These are phyloP conservation scores for Strobilomyces dryophilus DNA, from an alignment of 768 basidiomycete species.

Conservation along the genomic window DNA sequence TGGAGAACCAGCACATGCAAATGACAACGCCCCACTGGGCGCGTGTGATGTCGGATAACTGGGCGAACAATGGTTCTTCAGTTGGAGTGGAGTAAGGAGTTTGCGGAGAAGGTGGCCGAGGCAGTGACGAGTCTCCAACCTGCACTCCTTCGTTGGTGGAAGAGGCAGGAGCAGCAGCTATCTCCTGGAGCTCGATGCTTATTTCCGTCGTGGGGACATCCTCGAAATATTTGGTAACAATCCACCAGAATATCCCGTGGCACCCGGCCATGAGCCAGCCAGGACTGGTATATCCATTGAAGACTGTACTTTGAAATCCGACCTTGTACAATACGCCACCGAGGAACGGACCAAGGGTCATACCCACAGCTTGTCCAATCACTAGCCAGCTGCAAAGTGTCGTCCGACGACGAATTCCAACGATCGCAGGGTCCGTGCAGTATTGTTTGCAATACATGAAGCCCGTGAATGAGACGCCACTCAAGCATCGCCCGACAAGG, in stretches of 20 bases:
- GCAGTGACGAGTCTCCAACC: not conserved
- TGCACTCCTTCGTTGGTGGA: constrained; percentile 3
- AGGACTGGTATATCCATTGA: constrained; percentile 67
- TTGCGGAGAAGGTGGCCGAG: not conserved
- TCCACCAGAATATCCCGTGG: constrained; percentile 51
- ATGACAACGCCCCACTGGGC: constrained; percentile 50
- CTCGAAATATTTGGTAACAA: constrained; percentile 35
- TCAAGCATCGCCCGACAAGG: constrained; percentile 64
- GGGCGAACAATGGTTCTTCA: constrained; percentile 6
- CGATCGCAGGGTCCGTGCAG: constrained; percentile 62
- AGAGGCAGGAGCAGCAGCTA: not conserved
- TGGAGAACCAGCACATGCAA: constrained; percentile 69
- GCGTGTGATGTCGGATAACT: constrained; percentile 15
- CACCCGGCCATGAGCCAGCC: constrained; percentile 58
- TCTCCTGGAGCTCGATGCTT: constrained; percentile 8
- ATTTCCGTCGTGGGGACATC: constrained; percentile 31
- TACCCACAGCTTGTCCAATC: constrained; percentile 55
- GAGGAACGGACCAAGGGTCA: constrained; percentile 59
- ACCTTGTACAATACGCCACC: constrained; percentile 61
- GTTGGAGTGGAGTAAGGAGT: not conserved
- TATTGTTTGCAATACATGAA: constrained; percentile 70
- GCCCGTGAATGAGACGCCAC: constrained; percentile 54
- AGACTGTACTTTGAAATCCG: constrained; percentile 51
- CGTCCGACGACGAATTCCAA: constrained; percentile 59
- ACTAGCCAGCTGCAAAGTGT: constrained; percentile 61